Percentiles rank a stretch among this genome's conserved stretches.
These are phyloP conservation scores for Hypholoma fasciculare DNA, from an alignment of 768 basidiomycete species.

Conservation along the genomic window DNA sequence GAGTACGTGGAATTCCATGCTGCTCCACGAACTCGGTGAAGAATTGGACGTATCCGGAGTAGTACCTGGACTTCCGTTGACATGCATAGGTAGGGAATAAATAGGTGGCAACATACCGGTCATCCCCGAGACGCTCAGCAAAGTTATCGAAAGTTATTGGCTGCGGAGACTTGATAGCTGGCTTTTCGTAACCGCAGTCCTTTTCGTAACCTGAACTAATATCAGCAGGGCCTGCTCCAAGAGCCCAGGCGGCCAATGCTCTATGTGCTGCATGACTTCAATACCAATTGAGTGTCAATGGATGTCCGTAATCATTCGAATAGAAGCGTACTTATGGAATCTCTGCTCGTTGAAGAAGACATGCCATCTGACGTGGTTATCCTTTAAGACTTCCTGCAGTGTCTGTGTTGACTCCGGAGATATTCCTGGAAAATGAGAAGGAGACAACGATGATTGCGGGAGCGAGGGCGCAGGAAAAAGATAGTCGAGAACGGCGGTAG, in stretches of 20 bases:
- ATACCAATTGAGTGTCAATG: conserved; percentile 7
- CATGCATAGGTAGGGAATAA: background rate
- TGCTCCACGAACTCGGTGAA: conserved; percentile 44
- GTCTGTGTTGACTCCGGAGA: conserved; percentile 37
- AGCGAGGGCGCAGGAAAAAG: conserved; percentile 34
- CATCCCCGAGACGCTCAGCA: conserved; percentile 55
- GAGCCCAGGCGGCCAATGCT: conserved; percentile 54
- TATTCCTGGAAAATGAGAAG: conserved; percentile 31
- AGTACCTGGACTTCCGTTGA: conserved; percentile 42
- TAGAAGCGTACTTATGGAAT: conserved; percentile 33
- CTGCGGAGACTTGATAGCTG: conserved; percentile 42
- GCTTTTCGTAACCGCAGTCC: conserved; percentile 36
- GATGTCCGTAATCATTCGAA: background rate
- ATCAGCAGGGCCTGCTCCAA: conserved; percentile 50
- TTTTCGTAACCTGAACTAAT: conserved; percentile 38
- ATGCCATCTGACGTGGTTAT: conserved; percentile 55
- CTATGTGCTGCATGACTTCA: conserved; percentile 57
- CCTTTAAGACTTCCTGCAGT: conserved; percentile 40
- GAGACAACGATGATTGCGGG: conserved; percentile 26
- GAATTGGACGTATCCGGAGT: conserved; percentile 57
- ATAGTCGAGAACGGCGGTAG: conserved; percentile 8
- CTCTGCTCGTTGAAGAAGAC: conserved; percentile 48
- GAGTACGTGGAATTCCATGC: conserved; percentile 40
- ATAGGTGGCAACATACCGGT: conserved; percentile 35
- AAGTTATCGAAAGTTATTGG: conserved; percentile 49